Conservation (phyloP, 495 filamentous ascomycete genomes). For the Xylaria nigripes region DNA sequence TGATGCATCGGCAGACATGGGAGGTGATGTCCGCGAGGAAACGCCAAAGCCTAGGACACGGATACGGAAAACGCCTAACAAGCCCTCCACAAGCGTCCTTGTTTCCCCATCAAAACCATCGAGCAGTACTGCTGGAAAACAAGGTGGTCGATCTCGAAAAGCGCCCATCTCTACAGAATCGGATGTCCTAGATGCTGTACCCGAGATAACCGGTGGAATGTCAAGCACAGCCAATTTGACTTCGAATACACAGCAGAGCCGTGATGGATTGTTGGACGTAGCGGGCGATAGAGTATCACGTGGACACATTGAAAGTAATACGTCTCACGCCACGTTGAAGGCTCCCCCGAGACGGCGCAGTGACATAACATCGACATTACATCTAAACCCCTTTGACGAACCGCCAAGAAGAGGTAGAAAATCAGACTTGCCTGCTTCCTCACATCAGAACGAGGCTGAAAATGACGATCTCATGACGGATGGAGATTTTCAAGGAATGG, state of each 20-base stretch:
- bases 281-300: background rate
- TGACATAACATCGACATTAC: background rate
- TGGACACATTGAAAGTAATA: background rate
- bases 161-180: slow-evolving; percentile 19
- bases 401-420: slow-evolving; percentile 2
- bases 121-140: slow-evolving; percentile 15
- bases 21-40: slow-evolving; percentile 9
- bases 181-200: slow-evolving; percentile 6
- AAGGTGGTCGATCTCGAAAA: slow-evolving; percentile 25
- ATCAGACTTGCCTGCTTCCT: slow-evolving; percentile 6
- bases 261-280: background rate
- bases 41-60: slow-evolving; percentile 27
- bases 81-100: background rate
- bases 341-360: background rate
- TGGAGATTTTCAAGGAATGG: slow-evolving; percentile 18
- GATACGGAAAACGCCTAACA: slow-evolving; percentile 21
- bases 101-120: slow-evolving; percentile 22
- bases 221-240: background rate
- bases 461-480: slow-evolving; percentile 11
- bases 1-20: slow-evolving; percentile 6
- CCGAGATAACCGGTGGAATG: background rate
- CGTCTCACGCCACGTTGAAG: background rate
- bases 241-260: background rate
- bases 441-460: slow-evolving; percentile 10
- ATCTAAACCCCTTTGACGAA: background rate